Conservation (phyloP, 768 basidiomycete species). For the Hypholoma sublateritium region DNA sequence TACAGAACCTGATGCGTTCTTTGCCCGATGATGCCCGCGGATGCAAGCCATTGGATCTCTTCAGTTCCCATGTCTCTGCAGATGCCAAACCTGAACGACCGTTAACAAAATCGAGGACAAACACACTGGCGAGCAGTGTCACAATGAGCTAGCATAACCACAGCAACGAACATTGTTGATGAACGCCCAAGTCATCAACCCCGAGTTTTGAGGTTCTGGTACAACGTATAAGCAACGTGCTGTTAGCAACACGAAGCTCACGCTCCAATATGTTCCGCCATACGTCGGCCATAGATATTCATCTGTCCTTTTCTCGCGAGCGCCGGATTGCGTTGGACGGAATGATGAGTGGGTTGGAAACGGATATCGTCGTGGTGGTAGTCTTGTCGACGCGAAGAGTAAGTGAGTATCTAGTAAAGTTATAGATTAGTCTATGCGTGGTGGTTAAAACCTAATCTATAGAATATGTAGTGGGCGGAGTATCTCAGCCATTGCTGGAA, state of each 20-base stretch:
- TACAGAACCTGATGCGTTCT: constrained; percentile 18
- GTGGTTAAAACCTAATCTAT: constrained; percentile 10
- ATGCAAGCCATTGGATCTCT: constrained; percentile 24
- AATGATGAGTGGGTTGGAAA: too few relatives aligned
- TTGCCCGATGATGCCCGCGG: constrained; percentile 18
- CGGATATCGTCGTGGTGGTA: too few relatives aligned
- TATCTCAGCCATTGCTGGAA: constrained; percentile 2
- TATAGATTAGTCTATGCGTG: constrained; percentile 10
- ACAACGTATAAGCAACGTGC: too few relatives aligned
- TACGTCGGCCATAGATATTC: too few relatives aligned
- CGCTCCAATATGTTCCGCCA: too few relatives aligned
- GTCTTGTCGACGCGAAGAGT: not conserved
- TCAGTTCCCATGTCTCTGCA: constrained; percentile 34
- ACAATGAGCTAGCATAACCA: not conserved
- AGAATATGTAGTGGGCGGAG: constrained; percentile 12
- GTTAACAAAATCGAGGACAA: constrained; percentile 7
- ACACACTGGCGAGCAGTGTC: not conserved
- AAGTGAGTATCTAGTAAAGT: not conserved
- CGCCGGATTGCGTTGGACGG: too few relatives aligned
- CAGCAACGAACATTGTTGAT: too few relatives aligned
- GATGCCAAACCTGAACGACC: constrained; percentile 21
- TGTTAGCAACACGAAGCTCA: too few relatives aligned
- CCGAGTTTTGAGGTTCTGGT: too few relatives aligned
- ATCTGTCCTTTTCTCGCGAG: too few relatives aligned
- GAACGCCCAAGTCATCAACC: too few relatives aligned